Conservation (phyloP, 2,329 filamentous ascomycete genomes). For the Rhynchosporium agropyri region DNA sequence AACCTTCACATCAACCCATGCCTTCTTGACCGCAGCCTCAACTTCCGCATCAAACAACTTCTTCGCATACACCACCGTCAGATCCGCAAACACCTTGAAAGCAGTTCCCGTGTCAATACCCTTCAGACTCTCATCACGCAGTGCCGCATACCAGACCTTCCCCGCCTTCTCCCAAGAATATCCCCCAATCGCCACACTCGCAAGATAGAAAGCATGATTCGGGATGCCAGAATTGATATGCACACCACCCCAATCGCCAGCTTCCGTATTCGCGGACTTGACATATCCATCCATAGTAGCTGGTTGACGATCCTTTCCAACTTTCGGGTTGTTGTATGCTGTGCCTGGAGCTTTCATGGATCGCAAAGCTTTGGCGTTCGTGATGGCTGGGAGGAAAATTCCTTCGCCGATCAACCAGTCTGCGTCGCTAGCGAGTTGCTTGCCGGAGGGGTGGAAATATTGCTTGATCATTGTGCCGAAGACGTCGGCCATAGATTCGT, state of each 20-base stretch:
- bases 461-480: slow-evolving; percentile 63
- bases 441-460: slow-evolving; percentile 49
- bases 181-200: slow-evolving; percentile 51
- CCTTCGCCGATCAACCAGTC: slow-evolving; percentile 60
- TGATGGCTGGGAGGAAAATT: slow-evolving; percentile 52
- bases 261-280: slow-evolving; percentile 40
- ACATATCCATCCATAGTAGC: slow-evolving; percentile 51
- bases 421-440: slow-evolving; percentile 45
- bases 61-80: slow-evolving; percentile 18
- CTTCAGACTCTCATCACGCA: slow-evolving; percentile 16
- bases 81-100: slow-evolving; percentile 21
- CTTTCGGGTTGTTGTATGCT: slow-evolving; percentile 55
- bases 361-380: slow-evolving; percentile 54
- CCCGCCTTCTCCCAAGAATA: slow-evolving; percentile 48
- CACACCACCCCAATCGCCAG: slow-evolving; percentile 54
- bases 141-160: slow-evolving; percentile 34
- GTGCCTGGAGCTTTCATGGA: slow-evolving; percentile 58
- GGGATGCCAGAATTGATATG: slow-evolving; percentile 60
- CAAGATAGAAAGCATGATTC: slow-evolving; percentile 59
- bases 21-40: slow-evolving; percentile 17
- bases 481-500: slow-evolving; percentile 59
- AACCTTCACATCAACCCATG: slow-evolving; percentile 21
- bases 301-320: slow-evolving; percentile 57
- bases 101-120: slow-evolving; percentile 7
- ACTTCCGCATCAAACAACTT: slow-evolving; percentile 20